Evolutionary conservation across 768 basidiomycete genomes (phyloP).

Genomic region (Calocybe cyanea): DNA sequence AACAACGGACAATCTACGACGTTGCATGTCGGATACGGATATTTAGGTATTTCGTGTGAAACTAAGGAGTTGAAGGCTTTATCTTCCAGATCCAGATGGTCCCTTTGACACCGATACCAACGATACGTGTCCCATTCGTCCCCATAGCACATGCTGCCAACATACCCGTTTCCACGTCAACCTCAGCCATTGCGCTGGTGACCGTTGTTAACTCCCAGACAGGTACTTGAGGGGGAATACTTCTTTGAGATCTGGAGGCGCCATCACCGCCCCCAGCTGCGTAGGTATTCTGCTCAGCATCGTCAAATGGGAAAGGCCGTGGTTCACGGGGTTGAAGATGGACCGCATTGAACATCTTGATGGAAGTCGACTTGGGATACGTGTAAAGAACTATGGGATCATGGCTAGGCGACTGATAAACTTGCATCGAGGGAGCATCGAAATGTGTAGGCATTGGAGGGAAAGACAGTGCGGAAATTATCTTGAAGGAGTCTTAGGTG

Average conservation of each 20-base stretch:
- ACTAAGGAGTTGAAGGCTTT: not conserved
- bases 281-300: constrained; percentile 19
- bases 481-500: constrained; percentile 58
- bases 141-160: constrained; percentile 40
- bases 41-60: too few relatives aligned
- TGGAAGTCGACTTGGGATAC: constrained; percentile 31
- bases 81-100: constrained; percentile 38
- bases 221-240: constrained; percentile 10
- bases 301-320: constrained; percentile 38
- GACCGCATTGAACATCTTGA: constrained; percentile 44
- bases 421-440: constrained; percentile 31
- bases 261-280: constrained; percentile 23
- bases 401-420: constrained; percentile 40
- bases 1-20: too few relatives aligned
- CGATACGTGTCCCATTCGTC: constrained; percentile 35
- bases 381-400: constrained; percentile 51
- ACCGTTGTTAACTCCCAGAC: constrained; percentile 20
- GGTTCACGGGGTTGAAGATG: constrained; percentile 40
- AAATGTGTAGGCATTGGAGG: constrained; percentile 31
- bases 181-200: not conserved
- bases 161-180: constrained; percentile 21
- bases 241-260: not conserved
- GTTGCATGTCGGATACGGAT: too few relatives aligned
- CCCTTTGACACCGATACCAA: constrained; percentile 36
- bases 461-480: constrained; percentile 49